Percentiles rank a stretch among this genome's conserved stretches.
These are phyloP conservation scores for Trichoderma sp. DNA, from an alignment of 2,329 filamentous ascomycete species.

Conservation along the genomic window DNA sequence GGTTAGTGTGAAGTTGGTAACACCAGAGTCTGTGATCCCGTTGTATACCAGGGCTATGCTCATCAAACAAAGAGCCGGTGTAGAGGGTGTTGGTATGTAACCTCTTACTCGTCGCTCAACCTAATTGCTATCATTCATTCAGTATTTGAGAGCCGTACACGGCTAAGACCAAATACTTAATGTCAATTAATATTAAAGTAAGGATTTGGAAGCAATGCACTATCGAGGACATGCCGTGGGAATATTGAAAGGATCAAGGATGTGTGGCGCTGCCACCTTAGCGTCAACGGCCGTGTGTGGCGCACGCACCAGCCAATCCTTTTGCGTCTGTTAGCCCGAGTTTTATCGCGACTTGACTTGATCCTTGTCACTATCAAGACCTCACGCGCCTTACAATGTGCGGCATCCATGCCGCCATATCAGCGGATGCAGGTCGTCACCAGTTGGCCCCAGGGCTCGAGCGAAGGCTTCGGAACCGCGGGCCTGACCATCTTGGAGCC, in stretches of 20 bases:
- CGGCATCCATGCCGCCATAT: conserved; percentile 57
- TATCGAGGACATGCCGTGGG: background rate
- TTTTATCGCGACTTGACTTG: background rate
- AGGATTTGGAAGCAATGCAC: background rate
- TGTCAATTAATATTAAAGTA: background rate
- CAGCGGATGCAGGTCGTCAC: conserved; percentile 30
- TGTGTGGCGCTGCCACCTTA: background rate
- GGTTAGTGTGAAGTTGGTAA: background rate
- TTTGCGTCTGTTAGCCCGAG: background rate
- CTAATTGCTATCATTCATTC: background rate
- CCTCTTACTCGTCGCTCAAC: background rate
- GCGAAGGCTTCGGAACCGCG: conserved; percentile 52
- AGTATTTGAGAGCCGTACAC: background rate
- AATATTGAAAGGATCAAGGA: background rate
- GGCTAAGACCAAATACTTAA: background rate
- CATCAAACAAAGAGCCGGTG: background rate
- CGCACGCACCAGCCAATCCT: background rate
- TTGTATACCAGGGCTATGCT: background rate
- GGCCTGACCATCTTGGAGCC: conserved; percentile 57
- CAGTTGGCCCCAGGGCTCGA: conserved; percentile 38
- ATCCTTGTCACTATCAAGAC: background rate
- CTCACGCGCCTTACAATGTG: conserved; percentile 47
- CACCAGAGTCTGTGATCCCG: background rate
- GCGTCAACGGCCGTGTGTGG: background rate
- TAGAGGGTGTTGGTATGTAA: background rate